Base-by-base conservation (phyloP, 2,329 filamentous ascomycete genomes). In the Venturiaceae sp. region DNA sequence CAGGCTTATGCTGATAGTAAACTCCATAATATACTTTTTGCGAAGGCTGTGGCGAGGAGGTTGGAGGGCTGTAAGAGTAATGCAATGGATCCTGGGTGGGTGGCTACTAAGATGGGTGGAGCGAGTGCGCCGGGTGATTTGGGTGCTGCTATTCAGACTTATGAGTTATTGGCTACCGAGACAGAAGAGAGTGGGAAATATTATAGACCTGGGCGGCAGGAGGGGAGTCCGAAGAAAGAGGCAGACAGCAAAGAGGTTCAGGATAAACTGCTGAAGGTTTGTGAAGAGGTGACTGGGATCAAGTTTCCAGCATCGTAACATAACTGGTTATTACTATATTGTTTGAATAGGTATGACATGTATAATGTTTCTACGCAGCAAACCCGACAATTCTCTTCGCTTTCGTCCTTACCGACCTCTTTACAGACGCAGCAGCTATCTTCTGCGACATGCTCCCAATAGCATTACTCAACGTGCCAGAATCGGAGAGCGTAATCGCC, bases 71-170 rank as follows among this genome's bases (percentile, higher is more conserved):
- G 80, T 0, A 68, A 75, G 62, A 76, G 74, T 34, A 78, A 77
- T 46, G 71, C 74, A 0, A 69, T 80, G 53, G 75, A 80, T 64
- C 80, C 80, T 0, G 80, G 80, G 1, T 82, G 79, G 80, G 75
- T 81, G 37, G 68, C 77, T 9, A 81, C 79, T 0, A 81, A 81
- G 66, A 80, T 81, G 76, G 79, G 79, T 8, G 81, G 75, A 2
- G 61, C 59, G 11, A 67, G 68, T 30, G 81, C 81, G 0, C 68
- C 78, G 0, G 80, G 75, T 0, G 73, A 73, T 19, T 67, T 78
- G n/a, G 71, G 78, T 34, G 72, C 72, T 33, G 76, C 75, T 2
- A 73, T 79, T 0, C 72, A 75, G 46, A 76, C 75, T 1, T 78
- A 80, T 64, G 73, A 75, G 2, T 74, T 76, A 66, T 73, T 79